Evolutionary conservation across 805 yeast genomes (phyloP).

Genomic region (Lachancea quebecensis): DNA sequence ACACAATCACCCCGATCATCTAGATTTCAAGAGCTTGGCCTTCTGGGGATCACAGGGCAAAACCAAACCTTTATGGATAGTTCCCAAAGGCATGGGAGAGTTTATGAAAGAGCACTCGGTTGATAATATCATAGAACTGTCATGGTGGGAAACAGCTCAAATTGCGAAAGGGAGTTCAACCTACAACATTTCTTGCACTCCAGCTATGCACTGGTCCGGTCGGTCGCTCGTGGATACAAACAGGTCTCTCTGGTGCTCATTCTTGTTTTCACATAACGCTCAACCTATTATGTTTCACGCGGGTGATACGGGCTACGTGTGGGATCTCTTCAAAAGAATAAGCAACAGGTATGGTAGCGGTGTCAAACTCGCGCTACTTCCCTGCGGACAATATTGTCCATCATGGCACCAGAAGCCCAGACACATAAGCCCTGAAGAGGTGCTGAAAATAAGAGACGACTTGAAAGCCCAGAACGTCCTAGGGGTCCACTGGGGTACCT

Average conservation of each 20-base stretch:
- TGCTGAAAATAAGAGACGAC: constrained; percentile 58
- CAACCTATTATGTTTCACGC: constrained; percentile 79
- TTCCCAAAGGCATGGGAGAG: constrained; percentile 70
- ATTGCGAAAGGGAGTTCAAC: constrained; percentile 23
- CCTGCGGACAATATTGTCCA: constrained; percentile 94
- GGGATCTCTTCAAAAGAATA: constrained; percentile 63
- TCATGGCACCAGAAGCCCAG: constrained; percentile 90
- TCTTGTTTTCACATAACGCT: constrained; percentile 57
- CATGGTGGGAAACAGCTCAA: constrained; percentile 79
- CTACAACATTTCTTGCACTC: constrained; percentile 80
- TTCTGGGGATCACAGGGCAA: constrained; percentile 27
- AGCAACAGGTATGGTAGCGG: constrained; percentile 54
- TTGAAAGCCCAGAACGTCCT: constrained; percentile 54
- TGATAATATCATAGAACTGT: constrained; percentile 62
- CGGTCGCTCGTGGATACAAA: constrained; percentile 75
- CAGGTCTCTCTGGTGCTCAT: constrained; percentile 83
- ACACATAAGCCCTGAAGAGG: constrained; percentile 78
- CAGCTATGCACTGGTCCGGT: constrained; percentile 98
- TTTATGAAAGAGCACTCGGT: constrained; percentile 55
- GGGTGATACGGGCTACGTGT: constrained; percentile 90
- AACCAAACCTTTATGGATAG: constrained; percentile 61
- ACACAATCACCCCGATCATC: constrained; percentile 94
- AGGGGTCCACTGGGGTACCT: constrained; percentile 98
- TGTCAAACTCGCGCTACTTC: constrained; percentile 62
- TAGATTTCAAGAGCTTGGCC: constrained; percentile 57